phyloP scores from a whole-genome alignment of 495 filamentous ascomycete species.

The Penicillium goetzii region DNA sequence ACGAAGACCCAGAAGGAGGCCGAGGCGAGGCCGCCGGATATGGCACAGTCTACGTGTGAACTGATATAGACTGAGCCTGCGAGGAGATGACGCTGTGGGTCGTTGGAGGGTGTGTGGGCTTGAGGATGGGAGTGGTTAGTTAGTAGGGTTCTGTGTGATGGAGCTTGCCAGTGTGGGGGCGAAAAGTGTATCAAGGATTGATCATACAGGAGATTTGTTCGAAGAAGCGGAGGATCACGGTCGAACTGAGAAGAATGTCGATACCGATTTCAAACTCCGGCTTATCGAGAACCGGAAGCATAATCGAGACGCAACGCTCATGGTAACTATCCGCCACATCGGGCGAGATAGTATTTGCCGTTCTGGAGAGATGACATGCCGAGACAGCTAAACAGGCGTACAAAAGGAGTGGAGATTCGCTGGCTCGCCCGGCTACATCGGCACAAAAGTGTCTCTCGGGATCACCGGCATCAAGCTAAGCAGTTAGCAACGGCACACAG shows the following conservation, averaged over 20 bases:
- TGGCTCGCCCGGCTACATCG: constrained; percentile 42
- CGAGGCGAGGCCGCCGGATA: constrained; percentile 42
- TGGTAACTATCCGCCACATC: constrained; percentile 46
- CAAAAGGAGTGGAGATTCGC: constrained; percentile 39
- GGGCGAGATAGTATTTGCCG: constrained; percentile 37
- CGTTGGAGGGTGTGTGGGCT: constrained; percentile 42
- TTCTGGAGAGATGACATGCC: constrained; percentile 45
- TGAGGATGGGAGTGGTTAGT: constrained; percentile 14
- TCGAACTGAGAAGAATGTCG: constrained; percentile 47
- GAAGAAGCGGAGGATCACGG: constrained; percentile 48
- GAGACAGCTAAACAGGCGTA: constrained; percentile 49
- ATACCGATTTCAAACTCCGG: constrained; percentile 40
- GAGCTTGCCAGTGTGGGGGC: neutral
- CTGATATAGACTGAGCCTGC: constrained; percentile 51
- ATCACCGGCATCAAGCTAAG: constrained; percentile 46
- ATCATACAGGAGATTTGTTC: constrained; percentile 47
- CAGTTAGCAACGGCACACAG: neutral
- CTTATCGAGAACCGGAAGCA: constrained; percentile 44
- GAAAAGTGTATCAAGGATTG: neutral
- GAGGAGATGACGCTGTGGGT: constrained; percentile 46
- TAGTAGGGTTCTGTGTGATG: neutral
- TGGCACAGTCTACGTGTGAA: constrained; percentile 45
- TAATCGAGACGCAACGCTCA: constrained; percentile 48
- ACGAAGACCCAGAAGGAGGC: constrained; percentile 52
- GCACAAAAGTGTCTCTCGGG: constrained; percentile 41